Evolutionary conservation across 75 land plant genomes (phyloP).

Genomic region (Ceratopteris richardii): DNA sequence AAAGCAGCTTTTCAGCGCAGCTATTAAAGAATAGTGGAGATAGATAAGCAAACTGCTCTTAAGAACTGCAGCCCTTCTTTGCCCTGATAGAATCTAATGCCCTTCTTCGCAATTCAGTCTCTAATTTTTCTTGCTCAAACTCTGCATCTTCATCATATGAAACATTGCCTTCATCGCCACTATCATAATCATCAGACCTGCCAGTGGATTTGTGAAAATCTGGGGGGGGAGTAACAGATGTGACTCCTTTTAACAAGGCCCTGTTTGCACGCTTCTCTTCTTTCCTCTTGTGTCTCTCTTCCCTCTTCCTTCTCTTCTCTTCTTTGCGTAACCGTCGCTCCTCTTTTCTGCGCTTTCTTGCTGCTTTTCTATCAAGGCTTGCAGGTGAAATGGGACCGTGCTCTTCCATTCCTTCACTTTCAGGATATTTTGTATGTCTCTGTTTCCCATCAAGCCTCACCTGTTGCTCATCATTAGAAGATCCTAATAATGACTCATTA

Average conservation of each 20-base stretch:
- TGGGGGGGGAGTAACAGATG: conserved; percentile 12
- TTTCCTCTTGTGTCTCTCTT: conserved; percentile 57
- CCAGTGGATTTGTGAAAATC: conserved; percentile 6
- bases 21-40: too few species aligned
- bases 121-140: conserved; percentile 56
- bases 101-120: conserved; percentile 73
- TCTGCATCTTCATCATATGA: conserved; percentile 42
- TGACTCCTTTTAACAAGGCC: conserved; percentile 19
- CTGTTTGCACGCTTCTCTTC: conserved; percentile 66
- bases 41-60: too few species aligned
- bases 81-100: conserved; percentile 79
- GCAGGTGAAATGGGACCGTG: conserved; percentile 33
- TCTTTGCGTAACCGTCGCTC: conserved; percentile 66
- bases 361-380: conserved; percentile 40
- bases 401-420: conserved; percentile 24
- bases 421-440: not conserved
- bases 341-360: conserved; percentile 65
- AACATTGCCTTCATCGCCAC: conserved; percentile 6
- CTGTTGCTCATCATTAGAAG: conserved; percentile 2
- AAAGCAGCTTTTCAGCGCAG: too few species aligned
- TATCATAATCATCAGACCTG: conserved; percentile 14
- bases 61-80: too few species aligned
- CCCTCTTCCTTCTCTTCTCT: conserved; percentile 56
- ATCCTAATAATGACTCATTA: not conserved
- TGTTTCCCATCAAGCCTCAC: not conserved